phyloP scores from a whole-genome alignment of 257 asterid species.

The Petunia axillaris region DNA sequence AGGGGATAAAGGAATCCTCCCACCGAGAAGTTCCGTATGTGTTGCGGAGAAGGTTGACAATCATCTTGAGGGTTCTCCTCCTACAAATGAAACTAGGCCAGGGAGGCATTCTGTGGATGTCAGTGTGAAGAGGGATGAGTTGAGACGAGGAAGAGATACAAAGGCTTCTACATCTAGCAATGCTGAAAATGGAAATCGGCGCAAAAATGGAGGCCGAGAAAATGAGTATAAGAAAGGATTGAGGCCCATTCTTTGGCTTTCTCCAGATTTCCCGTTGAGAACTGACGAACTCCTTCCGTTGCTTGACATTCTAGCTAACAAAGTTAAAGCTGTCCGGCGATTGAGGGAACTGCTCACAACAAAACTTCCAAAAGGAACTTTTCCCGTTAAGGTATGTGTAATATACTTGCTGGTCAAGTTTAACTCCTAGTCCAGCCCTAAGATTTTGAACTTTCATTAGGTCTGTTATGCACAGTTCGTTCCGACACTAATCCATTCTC shows the following conservation, averaged over 20 bases:
- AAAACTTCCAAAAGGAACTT: slow-evolving; percentile 86
- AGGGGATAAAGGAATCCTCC: slow-evolving; percentile 53
- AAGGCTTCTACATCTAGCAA: slow-evolving; percentile 64
- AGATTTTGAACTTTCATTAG: not conserved
- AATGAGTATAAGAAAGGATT: slow-evolving; percentile 93
- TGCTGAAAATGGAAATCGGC: slow-evolving; percentile 55
- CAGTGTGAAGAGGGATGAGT: slow-evolving; percentile 69
- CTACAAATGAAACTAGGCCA: slow-evolving; percentile 48
- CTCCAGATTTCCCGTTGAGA: slow-evolving; percentile 83
- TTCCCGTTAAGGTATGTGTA: slow-evolving; percentile 84
- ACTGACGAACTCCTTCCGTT: slow-evolving; percentile 91
- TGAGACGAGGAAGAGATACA: slow-evolving; percentile 58
- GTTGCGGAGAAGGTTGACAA: slow-evolving; percentile 68
- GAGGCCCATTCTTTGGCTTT: slow-evolving; percentile 97
- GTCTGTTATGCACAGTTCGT: not conserved
- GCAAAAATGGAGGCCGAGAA: slow-evolving; percentile 67
- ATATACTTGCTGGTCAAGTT: not conserved
- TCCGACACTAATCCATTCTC: not conserved
- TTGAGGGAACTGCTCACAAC: slow-evolving; percentile 87
- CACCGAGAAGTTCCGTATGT: slow-evolving; percentile 73
- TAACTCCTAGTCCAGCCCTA: not conserved
- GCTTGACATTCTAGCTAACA: slow-evolving; percentile 93
- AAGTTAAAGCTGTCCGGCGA: slow-evolving; percentile 90
- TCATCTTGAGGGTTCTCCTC: slow-evolving; percentile 68
- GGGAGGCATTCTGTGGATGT: slow-evolving; percentile 84